Evolutionary conservation across 805 yeast species (phyloP).

Genomic region (Candida gorgasii): DNA sequence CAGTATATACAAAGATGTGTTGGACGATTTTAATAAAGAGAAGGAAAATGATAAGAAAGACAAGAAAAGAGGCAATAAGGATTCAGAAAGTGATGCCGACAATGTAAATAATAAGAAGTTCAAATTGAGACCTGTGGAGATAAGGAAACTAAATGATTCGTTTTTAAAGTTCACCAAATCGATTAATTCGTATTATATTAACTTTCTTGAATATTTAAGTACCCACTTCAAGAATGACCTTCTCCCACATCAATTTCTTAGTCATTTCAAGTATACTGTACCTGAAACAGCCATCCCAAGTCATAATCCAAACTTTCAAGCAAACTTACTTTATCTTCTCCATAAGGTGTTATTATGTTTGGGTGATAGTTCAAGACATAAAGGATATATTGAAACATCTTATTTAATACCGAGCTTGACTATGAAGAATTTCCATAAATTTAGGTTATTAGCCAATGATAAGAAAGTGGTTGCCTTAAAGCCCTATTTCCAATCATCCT

Average conservation of each 20-base stretch:
- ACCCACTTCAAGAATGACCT: conserved; percentile 37
- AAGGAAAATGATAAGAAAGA: neutral
- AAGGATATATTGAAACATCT: conserved; percentile 48
- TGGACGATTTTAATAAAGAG: conserved; percentile 13
- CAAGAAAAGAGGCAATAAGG: neutral
- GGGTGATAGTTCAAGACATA: conserved; percentile 61
- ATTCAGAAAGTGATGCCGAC: conserved; percentile 3
- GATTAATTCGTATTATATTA: conserved; percentile 48
- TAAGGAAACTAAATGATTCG: conserved; percentile 54
- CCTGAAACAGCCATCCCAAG: conserved; percentile 16
- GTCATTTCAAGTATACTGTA: conserved; percentile 26
- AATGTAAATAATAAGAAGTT: too few relatives aligned
- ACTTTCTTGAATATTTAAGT: conserved; percentile 41
- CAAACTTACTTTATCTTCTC: conserved; percentile 41
- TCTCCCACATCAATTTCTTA: conserved; percentile 32
- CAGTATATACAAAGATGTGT: conserved; percentile 20
- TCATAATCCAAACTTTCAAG: conserved; percentile 22
- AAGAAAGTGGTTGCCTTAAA: conserved; percentile 41
- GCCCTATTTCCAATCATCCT: conserved; percentile 26
- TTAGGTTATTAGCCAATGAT: conserved; percentile 27
- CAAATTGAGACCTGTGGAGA: conserved; percentile 48
- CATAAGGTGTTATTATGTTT: conserved; percentile 53
- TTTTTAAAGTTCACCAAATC: conserved; percentile 51
- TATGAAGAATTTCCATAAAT: conserved; percentile 28
- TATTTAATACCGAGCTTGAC: conserved; percentile 39